Evolutionary conservation across 2,329 filamentous ascomycete species (phyloP), one percentile per base, ranked within the genome.

Genomic region (Massarina eburnea): DNA sequence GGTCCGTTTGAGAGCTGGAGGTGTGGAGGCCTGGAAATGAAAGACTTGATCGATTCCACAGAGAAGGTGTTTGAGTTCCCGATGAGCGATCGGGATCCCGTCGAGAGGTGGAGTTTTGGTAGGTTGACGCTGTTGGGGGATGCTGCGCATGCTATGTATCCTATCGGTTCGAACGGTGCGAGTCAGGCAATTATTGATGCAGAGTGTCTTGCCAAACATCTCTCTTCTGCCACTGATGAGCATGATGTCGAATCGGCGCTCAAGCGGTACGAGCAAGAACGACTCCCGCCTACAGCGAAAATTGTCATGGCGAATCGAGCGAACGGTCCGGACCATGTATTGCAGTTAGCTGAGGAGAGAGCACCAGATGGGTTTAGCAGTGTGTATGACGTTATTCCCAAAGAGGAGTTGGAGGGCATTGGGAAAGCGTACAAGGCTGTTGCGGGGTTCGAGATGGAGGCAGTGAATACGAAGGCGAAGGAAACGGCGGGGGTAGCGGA

Each of bases 221-320:
- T 74, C 6, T 46, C 65, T 26, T 38, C 58, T 4, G 52, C 46
- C 7, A 48, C 57, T 1, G 43, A 33, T 17, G n/a, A 17, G 8
- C 17, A 47, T 2, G 57, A 67, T 33, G 52, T 73, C 3, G 45
- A 58, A 14, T 55, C 43, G 0, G 72, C 73, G 1, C 51, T 76
- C 33, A 58, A 63, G 26, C 56, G 53, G 9, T 76, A 76, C 45
- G 68, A 76, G 55, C 53, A 64, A 7, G 58, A 66, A 22, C 58
- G 73, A 3, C 48, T 76, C 1, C 73, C 73, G 7, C 66, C 72
- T 0, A 76, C 73, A 3, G 66, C 73, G 2, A 71, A 72, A 49
- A 77, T 76, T 15, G 71, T 76, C 17, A 72, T 73, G 64, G 73
- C 73, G 7, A 76, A 76, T 52, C 62, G 73, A 17, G 73, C 70